Percentiles rank a stretch among this genome's conserved stretches.
Evolutionary conservation across 202 grass and related monocot genomes (phyloP).

Genomic region (Zoysia matrella): DNA sequence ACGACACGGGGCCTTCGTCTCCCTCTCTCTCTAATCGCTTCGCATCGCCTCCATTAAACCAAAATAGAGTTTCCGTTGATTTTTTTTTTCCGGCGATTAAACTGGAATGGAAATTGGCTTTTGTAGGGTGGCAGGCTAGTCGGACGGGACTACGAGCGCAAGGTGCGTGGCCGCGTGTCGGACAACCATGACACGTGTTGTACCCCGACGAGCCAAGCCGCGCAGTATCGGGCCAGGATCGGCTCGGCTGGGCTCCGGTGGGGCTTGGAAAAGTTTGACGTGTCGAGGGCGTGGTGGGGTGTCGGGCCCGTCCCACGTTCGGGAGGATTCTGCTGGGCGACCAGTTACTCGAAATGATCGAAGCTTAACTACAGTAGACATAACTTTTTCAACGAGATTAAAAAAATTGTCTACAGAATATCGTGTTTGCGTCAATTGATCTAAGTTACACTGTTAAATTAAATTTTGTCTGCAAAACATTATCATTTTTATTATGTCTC

Average conservation of each 20-base stretch:
- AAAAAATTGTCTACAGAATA: too few relatives aligned
- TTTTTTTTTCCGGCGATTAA: slow-evolving; percentile 22
- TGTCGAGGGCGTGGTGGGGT: slow-evolving; percentile 27
- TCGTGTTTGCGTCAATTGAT: too few relatives aligned
- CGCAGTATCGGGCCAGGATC: slow-evolving; percentile 1
- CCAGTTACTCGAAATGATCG: too few relatives aligned
- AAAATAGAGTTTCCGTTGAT: not conserved
- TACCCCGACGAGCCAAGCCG: slow-evolving; percentile 20
- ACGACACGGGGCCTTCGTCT: slow-evolving; percentile 14
- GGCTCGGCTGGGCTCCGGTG: not conserved
- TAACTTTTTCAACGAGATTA: too few relatives aligned
- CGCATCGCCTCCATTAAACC: slow-evolving; percentile 38
- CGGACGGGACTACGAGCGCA: slow-evolving; percentile 30
- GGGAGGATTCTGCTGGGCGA: not conserved
- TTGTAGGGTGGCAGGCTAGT: slow-evolving; percentile 17
- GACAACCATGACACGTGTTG: slow-evolving; percentile 55
- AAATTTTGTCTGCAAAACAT: too few relatives aligned
- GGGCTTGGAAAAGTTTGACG: slow-evolving; percentile 2
- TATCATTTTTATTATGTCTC: too few relatives aligned
- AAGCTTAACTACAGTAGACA: too few relatives aligned
- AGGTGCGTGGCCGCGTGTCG: slow-evolving; percentile 50
- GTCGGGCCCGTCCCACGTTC: not conserved
- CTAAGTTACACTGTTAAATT: too few relatives aligned
- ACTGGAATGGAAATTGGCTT: slow-evolving; percentile 28
- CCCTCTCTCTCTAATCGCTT: slow-evolving; percentile 52